A percentile compares a stretch with the other conserved stretches of the same genome.
Conservation (phyloP, 2,329 filamentous ascomycete genomes). For the Ceratocystis cacaofunesta region DNA sequence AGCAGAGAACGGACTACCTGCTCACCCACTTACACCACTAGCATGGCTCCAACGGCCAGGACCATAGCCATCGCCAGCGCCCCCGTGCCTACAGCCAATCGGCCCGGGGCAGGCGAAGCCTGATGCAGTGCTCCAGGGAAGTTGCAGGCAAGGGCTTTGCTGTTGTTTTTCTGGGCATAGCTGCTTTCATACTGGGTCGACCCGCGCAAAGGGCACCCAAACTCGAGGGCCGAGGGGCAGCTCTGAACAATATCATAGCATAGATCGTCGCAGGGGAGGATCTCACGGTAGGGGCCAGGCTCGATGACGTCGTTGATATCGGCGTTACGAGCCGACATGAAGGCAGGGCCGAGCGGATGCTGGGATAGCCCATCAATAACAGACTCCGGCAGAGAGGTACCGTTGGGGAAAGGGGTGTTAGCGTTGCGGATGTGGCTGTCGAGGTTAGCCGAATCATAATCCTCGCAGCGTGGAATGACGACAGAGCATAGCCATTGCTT, state of each 20-base stretch:
- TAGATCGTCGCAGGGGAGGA: slow-evolving; percentile 74
- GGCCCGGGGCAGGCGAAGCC: not conserved
- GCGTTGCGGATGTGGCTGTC: slow-evolving; percentile 49
- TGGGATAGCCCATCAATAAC: slow-evolving; percentile 21
- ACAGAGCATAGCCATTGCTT: slow-evolving; percentile 93
- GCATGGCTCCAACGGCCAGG: not conserved
- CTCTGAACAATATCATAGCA: slow-evolving; percentile 76
- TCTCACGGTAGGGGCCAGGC: slow-evolving; percentile 86
- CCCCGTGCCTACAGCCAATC: not conserved
- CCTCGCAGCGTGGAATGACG: slow-evolving; percentile 79
- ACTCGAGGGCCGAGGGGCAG: slow-evolving; percentile 64
- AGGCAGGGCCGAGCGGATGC: slow-evolving; percentile 21
- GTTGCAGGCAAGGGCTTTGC: slow-evolving; percentile 25
- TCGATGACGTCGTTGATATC: slow-evolving; percentile 56
- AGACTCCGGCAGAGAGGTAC: slow-evolving; percentile 34
- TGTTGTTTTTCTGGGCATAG: slow-evolving; percentile 24
- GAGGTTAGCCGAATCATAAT: slow-evolving; percentile 45
- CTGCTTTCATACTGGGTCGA: slow-evolving; percentile 25
- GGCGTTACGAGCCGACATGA: slow-evolving; percentile 49
- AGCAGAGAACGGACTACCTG: not conserved
- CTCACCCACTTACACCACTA: not conserved
- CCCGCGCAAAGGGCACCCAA: slow-evolving; percentile 50
- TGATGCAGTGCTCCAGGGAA: slow-evolving; percentile 19
- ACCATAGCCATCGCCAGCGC: not conserved
- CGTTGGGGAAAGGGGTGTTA: slow-evolving; percentile 54